phyloP scores from a whole-genome alignment of 495 filamentous ascomycete genomes.

The Talaromyces ruber region DNA sequence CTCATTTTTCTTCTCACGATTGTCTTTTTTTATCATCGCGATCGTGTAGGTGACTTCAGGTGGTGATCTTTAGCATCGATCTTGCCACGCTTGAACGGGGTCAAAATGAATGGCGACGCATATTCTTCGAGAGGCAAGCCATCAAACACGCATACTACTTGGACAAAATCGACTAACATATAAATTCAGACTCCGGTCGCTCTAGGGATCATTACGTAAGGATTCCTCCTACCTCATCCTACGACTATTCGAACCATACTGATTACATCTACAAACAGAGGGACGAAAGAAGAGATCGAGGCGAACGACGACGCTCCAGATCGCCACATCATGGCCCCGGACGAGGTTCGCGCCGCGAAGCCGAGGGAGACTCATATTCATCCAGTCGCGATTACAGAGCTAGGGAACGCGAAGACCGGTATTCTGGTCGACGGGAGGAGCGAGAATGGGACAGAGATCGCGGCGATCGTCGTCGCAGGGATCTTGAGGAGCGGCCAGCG shows the following conservation, averaged over 20 bases:
- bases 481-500: slow-evolving; percentile 48
- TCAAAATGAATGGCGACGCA: slow-evolving; percentile 79
- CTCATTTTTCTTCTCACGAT: neutral
- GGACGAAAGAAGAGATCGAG: slow-evolving; percentile 36
- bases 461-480: slow-evolving; percentile 49
- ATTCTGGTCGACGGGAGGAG: slow-evolving; percentile 55
- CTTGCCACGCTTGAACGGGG: slow-evolving; percentile 22
- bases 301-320: slow-evolving; percentile 63
- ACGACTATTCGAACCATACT: neutral
- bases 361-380: slow-evolving; percentile 80
- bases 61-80: slow-evolving; percentile 11
- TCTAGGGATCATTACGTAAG: slow-evolving; percentile 68
- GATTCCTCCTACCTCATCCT: slow-evolving; percentile 5
- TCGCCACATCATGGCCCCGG: slow-evolving; percentile 58
- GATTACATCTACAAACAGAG: slow-evolving; percentile 27
- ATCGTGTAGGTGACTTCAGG: neutral
- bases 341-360: slow-evolving; percentile 50
- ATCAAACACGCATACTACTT: neutral
- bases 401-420: slow-evolving; percentile 83
- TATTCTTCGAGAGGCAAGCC: slow-evolving; percentile 71
- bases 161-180: neutral
- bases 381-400: slow-evolving; percentile 85
- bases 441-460: slow-evolving; percentile 68
- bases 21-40: neutral
- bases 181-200: slow-evolving; percentile 48